Percentiles rank a stretch among this genome's conserved stretches.
Evolutionary conservation across 306 rosid genomes (phyloP).

Genomic region (Vigna unguiculata): DNA sequence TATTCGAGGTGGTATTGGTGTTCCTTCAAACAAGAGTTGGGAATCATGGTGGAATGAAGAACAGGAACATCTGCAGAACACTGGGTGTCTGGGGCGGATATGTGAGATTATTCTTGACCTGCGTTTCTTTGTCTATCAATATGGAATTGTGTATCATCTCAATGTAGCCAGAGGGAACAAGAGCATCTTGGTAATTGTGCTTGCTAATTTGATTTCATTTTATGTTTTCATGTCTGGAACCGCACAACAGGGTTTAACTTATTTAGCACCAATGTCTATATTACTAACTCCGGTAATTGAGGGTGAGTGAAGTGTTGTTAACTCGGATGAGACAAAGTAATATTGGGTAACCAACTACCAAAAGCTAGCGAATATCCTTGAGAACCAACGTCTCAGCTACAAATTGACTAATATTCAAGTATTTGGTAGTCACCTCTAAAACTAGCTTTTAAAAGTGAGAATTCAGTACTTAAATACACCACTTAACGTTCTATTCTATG

Average conservation of each 20-base stretch:
- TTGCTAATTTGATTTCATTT: constrained; percentile 35
- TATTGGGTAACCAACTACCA: no score
- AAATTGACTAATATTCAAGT: no score
- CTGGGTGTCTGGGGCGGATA: constrained; percentile 72
- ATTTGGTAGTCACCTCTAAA: neutral
- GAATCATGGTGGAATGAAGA: constrained; percentile 99
- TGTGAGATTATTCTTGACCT: constrained; percentile 74
- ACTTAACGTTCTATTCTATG: no score
- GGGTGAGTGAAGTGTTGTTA: constrained; percentile 8
- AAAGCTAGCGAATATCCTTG: no score
- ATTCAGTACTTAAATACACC: no score
- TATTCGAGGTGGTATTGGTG: constrained; percentile 92
- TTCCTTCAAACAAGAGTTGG: constrained; percentile 94
- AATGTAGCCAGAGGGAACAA: constrained; percentile 71
- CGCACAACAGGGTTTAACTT: constrained; percentile 19
- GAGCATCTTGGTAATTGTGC: constrained; percentile 72
- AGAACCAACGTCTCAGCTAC: no score
- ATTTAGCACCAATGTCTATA: constrained; percentile 27
- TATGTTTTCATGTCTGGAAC: constrained; percentile 24
- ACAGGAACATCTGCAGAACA: constrained; percentile 88
- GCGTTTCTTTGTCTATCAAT: constrained; percentile 90
- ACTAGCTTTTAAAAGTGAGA: no score
- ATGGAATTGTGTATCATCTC: constrained; percentile 93
- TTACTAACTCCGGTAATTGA: constrained; percentile 13
- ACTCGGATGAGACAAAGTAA: neutral